These are phyloP conservation scores for Pseudonitzschia multiseries DNA, from an alignment of 108 stramenopile genomes.

Conservation along the genomic window DNA sequence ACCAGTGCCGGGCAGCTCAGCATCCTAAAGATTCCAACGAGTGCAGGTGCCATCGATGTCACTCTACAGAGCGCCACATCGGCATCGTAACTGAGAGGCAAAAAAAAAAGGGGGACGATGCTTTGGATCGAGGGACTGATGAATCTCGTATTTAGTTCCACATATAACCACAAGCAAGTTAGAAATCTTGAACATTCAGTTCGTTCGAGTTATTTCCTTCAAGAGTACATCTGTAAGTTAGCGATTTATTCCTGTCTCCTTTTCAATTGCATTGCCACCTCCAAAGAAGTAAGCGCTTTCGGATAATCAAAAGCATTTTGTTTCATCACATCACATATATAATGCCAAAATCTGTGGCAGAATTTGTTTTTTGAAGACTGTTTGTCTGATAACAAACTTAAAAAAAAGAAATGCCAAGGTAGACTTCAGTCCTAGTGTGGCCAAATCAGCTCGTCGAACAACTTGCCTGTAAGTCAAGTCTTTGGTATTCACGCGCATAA, in stretches of 20 bases:
- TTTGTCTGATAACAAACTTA: neutral
- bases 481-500: conserved; percentile 25
- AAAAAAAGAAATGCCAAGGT: neutral
- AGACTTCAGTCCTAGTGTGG: conserved; percentile 13
- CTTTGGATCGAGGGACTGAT: too few species aligned
- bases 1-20: conserved; percentile 67
- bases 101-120: conserved; percentile 61
- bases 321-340: too few species aligned
- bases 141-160: too few species aligned
- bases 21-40: conserved; percentile 46
- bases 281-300: too few species aligned
- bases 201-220: too few species aligned
- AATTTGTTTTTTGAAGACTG: neutral
- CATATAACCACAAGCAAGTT: too few species aligned
- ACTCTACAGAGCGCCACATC: conserved; percentile 58
- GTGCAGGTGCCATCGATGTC: neutral
- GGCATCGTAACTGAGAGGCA: conserved; percentile 54
- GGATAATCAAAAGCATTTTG: too few species aligned
- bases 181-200: too few species aligned
- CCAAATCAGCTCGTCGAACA: conserved; percentile 49
- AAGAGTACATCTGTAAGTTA: too few species aligned
- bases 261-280: too few species aligned
- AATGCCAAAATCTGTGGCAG: conserved; percentile 1
- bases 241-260: too few species aligned
- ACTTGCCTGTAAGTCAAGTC: conserved; percentile 50